Percentiles rank a stretch among this genome's conserved stretches.
These are phyloP conservation scores for Astraeus odoratus DNA, from an alignment of 768 basidiomycete species.

Conservation along the genomic window DNA sequence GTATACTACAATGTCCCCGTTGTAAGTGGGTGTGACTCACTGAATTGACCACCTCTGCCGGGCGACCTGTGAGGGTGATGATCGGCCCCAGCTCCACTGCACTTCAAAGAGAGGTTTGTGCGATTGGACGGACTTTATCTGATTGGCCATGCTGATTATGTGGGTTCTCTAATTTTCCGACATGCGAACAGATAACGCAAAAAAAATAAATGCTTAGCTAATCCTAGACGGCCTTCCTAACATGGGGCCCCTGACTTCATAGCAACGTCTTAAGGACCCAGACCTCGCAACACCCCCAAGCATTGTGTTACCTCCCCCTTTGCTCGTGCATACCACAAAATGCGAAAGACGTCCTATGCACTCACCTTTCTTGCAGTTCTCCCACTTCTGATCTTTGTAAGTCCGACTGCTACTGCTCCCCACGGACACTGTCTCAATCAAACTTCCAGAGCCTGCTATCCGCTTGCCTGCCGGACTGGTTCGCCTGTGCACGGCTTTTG, in stretches of 20 bases:
- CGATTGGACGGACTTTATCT: too few relatives aligned
- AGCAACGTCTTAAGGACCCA: too few relatives aligned
- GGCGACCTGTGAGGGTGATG: too few relatives aligned
- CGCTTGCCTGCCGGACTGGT: constrained; percentile 59
- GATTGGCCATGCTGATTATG: too few relatives aligned
- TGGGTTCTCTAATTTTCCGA: too few relatives aligned
- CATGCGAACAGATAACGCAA: too few relatives aligned
- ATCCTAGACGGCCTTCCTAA: background rate
- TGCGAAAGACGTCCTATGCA: constrained; percentile 68
- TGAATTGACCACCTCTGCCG: too few relatives aligned
- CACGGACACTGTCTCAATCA: background rate
- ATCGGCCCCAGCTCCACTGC: too few relatives aligned
- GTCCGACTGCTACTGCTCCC: constrained; percentile 14
- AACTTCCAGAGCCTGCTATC: constrained; percentile 49
- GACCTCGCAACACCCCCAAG: background rate
- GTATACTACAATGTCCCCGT: too few relatives aligned
- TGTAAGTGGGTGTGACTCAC: too few relatives aligned
- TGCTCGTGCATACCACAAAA: constrained; percentile 16
- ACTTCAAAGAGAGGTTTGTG: too few relatives aligned
- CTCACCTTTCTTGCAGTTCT: constrained; percentile 54
- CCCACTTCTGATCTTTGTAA: constrained; percentile 44
- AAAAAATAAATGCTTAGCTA: too few relatives aligned
- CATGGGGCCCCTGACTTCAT: background rate
- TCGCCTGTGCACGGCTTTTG: constrained; percentile 21
- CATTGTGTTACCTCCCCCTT: background rate